These are phyloP conservation scores for Violaceomyces palustris DNA, from an alignment of 1,284 basidiomycete species.

Conservation along the genomic window DNA sequence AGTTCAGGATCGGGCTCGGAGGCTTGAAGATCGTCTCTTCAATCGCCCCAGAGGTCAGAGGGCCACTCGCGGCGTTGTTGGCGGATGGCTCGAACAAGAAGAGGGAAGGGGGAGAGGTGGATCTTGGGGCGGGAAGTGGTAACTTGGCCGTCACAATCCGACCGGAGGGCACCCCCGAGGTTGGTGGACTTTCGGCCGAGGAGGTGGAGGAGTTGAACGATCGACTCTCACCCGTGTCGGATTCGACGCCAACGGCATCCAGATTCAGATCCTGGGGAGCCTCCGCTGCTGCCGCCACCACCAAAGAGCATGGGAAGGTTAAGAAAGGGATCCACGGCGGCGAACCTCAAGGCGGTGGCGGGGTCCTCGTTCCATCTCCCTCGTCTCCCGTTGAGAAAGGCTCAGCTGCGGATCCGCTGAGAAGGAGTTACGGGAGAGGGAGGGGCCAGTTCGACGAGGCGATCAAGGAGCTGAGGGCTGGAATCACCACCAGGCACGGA, in stretches of 20 bases:
- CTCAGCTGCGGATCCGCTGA: constrained; percentile 5
- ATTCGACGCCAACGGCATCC: constrained; percentile 27
- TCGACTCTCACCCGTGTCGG: constrained; percentile 8
- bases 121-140: no score
- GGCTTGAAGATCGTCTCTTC: constrained; percentile 11
- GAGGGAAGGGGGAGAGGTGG: no score
- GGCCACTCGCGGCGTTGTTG: constrained; percentile 11
- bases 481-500: constrained; percentile 3
- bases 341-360: no score
- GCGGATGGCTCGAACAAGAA: not conserved
- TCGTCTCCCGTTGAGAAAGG: no score
- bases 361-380: no score
- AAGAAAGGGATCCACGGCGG: no score
- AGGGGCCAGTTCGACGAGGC: constrained; percentile 39
- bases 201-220: constrained; percentile 8
- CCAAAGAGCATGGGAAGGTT: no score
- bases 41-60: constrained; percentile 30
- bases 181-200: no score
- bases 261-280: constrained; percentile 19
- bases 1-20: constrained; percentile 4
- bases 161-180: no score
- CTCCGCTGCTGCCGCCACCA: constrained; percentile 5
- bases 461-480: constrained; percentile 36
- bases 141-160: no score
- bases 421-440: constrained; percentile 11